Evolutionary conservation across 2,329 filamentous ascomycete genomes (phyloP), one percentile per base, ranked within the genome.

Genomic region (Knoxdaviesia capensis): DNA sequence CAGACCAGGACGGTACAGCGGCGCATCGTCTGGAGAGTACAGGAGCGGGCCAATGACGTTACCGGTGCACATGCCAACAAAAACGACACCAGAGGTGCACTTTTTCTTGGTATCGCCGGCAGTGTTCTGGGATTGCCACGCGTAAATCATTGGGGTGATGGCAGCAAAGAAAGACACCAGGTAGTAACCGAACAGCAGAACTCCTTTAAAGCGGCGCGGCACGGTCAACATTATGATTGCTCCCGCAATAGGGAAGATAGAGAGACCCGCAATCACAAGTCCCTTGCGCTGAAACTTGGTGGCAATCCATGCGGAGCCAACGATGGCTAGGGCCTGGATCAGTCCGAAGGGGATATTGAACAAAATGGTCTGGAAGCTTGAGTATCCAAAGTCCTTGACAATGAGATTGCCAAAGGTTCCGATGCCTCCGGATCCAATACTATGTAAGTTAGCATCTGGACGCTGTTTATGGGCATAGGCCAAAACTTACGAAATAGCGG

Each of bases 21-120:
- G 58, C 48, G 42, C 59, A 53, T 53, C 60, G 43, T 64, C 64
- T 0, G 71, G 68, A 4, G 68, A 75, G 53, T 77, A 81, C 0
- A 80, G 59, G 39, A 74, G 66, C 0, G 77, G 77, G 0, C 76
- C 77, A 28, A 80, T 59, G 34, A 80, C 71, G 48, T 82, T 81
- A 5, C 77, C 77, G 1, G 68, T 68, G 41, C 69, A 77, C 45
- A 75, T 69, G 5, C 75, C 74, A 39, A 81, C 65, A 49, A 81
- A 77, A 1, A 81, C 60, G 6, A 78, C 62, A 8, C 68, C 74
- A 0, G 74, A 79, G 0, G 70, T 77, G 7, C 70, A 68, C 51
- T 80, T 80, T 47, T 73, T 71, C 56, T 82, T 82, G 0, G 77
- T 81, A 51, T 81, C 75, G 1, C 77, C 77, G 0, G 70, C 77